Evolutionary conservation across 805 yeast genomes (phyloP).

Genomic region (Metschnikowia similis): DNA sequence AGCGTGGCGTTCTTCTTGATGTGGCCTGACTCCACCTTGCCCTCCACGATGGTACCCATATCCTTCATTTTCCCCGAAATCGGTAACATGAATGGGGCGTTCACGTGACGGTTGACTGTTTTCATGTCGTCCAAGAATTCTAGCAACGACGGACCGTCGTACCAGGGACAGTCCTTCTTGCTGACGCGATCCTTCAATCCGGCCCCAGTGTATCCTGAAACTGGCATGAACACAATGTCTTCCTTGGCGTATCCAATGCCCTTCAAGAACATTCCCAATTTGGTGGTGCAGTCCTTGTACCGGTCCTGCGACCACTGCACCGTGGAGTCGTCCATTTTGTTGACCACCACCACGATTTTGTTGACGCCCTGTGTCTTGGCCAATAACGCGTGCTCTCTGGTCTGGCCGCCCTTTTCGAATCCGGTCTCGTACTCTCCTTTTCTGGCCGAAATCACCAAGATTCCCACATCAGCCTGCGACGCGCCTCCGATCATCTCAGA

Average conservation of each 20-base stretch:
- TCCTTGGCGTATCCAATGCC: constrained; percentile 88
- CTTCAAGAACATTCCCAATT: constrained; percentile 71
- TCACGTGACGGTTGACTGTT: constrained; percentile 77
- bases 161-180: constrained; percentile 81
- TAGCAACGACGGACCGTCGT: constrained; percentile 84
- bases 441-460: constrained; percentile 94
- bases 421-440: constrained; percentile 99
- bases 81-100: constrained; percentile 97
- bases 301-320: constrained; percentile 95
- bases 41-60: constrained; percentile 96
- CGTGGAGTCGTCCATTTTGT: constrained; percentile 98
- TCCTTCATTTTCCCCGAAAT: constrained; percentile 93
- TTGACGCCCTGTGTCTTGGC: constrained; percentile 99
- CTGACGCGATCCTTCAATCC: constrained; percentile 86
- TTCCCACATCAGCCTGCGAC: constrained; percentile 98
- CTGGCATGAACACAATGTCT: constrained; percentile 92
- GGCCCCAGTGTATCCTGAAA: constrained; percentile 96
- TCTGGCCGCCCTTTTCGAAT: constrained; percentile 98
- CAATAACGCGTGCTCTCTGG: constrained; percentile 94
- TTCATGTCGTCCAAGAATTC: constrained; percentile 85
- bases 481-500: constrained; percentile 99
- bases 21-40: constrained; percentile 96
- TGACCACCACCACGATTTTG: constrained; percentile 86
- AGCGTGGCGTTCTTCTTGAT: constrained; percentile 73
- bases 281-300: constrained; percentile 89